These are phyloP conservation scores for Penicillium cosmopolitanum DNA, from an alignment of 495 filamentous ascomycete genomes.

Conservation along the genomic window DNA sequence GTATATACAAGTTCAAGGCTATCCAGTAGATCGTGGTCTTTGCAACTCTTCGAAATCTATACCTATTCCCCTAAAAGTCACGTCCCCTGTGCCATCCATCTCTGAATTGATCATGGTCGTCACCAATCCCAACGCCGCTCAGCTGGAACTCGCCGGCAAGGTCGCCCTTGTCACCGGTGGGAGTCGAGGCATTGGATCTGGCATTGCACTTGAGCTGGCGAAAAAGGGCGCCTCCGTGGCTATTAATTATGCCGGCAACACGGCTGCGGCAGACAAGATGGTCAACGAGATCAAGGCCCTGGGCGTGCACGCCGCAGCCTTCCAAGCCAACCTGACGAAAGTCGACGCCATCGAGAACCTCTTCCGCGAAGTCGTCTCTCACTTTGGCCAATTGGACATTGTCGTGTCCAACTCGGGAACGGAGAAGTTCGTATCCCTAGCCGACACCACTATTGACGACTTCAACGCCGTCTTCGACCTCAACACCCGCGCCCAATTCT, in stretches of 20 bases:
- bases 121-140: conserved; percentile 17
- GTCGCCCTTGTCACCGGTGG: conserved; percentile 76
- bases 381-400: conserved; percentile 74
- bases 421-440: conserved; percentile 50
- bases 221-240: conserved; percentile 71
- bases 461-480: conserved; percentile 78
- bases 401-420: conserved; percentile 66
- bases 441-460: conserved; percentile 73
- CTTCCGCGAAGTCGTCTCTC: conserved; percentile 64
- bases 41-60: too few species aligned
- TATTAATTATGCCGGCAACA: conserved; percentile 75
- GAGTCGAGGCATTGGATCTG: conserved; percentile 73
- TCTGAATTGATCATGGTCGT: conserved; percentile 21
- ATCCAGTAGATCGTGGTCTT: not conserved
- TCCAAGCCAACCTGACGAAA: conserved; percentile 76
- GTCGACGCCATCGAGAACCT: conserved; percentile 65
- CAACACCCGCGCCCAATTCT: conserved; percentile 80
- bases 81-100: too few species aligned
- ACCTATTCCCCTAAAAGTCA: too few species aligned
- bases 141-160: conserved; percentile 58
- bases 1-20: not conserved
- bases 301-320: conserved; percentile 64
- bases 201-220: conserved; percentile 76
- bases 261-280: conserved; percentile 63
- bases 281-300: conserved; percentile 61